Percentiles rank a stretch among this genome's conserved stretches.
These are phyloP conservation scores for Plasmodium coatneyi DNA, from an alignment of 169 alveolate species.

Conservation along the genomic window DNA sequence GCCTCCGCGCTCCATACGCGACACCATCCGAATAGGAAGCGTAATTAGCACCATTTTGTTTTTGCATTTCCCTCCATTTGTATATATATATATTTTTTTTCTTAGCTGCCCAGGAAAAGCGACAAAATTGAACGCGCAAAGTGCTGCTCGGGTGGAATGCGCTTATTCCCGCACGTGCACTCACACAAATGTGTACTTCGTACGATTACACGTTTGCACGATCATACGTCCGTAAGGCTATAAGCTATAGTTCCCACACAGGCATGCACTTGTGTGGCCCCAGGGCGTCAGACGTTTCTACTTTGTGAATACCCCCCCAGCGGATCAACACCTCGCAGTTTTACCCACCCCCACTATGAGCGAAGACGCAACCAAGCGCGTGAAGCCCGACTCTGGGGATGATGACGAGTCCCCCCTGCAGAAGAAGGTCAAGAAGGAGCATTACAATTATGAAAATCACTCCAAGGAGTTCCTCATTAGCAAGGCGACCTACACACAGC, in stretches of 20 bases:
- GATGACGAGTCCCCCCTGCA: slow-evolving; percentile 20
- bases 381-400: background rate
- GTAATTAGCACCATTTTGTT: background rate
- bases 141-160: background rate
- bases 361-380: background rate
- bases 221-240: background rate
- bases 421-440: slow-evolving; percentile 36
- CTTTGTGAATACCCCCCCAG: background rate
- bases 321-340: too few relatives aligned
- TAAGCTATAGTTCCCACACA: background rate
- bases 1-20: background rate
- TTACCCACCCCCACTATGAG: background rate
- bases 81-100: too few relatives aligned
- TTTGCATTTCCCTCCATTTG: background rate
- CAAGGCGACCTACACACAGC: slow-evolving; percentile 65
- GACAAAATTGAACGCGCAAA: background rate
- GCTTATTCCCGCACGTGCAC: background rate
- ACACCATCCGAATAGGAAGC: background rate
- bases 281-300: background rate
- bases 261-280: background rate
- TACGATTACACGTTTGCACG: background rate
- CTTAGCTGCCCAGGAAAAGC: background rate
- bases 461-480: slow-evolving; percentile 24
- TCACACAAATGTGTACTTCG: background rate
- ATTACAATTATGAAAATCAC: slow-evolving; percentile 21